These are phyloP conservation scores for Rhododendron ferrugineum DNA, from an alignment of 148 eudicot species.

Conservation along the genomic window DNA sequence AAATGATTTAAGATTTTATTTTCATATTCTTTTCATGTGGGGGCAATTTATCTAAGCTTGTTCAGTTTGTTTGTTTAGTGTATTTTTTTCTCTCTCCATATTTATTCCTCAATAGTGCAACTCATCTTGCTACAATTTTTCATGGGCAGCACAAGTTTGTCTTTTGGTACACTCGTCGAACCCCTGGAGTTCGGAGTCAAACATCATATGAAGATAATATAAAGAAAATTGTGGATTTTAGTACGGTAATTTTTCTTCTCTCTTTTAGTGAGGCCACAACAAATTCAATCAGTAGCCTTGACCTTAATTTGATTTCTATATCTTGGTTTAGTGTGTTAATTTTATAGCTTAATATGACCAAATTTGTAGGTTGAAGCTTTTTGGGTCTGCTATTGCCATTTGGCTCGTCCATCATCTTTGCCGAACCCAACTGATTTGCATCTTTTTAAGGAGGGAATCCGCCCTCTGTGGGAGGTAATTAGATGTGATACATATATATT, in stretches of 20 bases:
- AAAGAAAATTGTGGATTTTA: constrained; percentile 80
- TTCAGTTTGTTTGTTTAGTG: background rate
- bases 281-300: background rate
- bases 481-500: background rate
- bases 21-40: background rate
- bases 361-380: constrained; percentile 78
- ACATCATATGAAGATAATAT: constrained; percentile 89
- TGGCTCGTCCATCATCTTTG: constrained; percentile 80
- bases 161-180: constrained; percentile 92
- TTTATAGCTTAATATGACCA: constrained; percentile 3
- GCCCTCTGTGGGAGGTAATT: constrained; percentile 95
- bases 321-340: constrained; percentile 9
- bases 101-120: background rate
- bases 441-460: constrained; percentile 95
- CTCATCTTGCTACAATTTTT: constrained; percentile 6
- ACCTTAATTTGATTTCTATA: background rate
- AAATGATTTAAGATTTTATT: background rate
- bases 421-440: constrained; percentile 97
- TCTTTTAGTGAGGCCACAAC: background rate
- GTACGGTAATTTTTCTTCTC: constrained; percentile 49
- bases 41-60: background rate
- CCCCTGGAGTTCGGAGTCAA: constrained; percentile 76
- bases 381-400: constrained; percentile 94
- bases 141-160: constrained; percentile 71
- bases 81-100: background rate